Percentiles rank a stretch among this genome's conserved stretches.
Evolutionary conservation across 495 filamentous ascomycete species (phyloP).

Genomic region (Talaromyces proteolyticus): DNA sequence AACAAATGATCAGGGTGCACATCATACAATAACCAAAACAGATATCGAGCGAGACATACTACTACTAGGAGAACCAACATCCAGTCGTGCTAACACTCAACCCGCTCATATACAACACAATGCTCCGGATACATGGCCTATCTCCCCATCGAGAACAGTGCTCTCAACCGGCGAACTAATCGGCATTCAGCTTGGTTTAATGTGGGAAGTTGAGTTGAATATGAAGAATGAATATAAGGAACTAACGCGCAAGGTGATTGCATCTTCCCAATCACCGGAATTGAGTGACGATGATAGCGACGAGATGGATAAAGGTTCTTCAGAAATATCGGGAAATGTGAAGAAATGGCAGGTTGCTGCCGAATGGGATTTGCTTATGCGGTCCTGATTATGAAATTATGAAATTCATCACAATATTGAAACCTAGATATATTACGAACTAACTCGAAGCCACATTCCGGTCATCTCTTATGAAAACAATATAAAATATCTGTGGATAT

Average conservation of each 20-base stretch:
- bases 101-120: too few relatives aligned
- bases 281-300: not conserved
- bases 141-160: not conserved
- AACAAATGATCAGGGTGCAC: not conserved
- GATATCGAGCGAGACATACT: not conserved
- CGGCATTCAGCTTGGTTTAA: conserved; percentile 25
- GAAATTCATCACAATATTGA: too few relatives aligned
- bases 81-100: not conserved
- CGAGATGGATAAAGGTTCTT: not conserved
- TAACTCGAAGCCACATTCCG: too few relatives aligned
- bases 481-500: too few relatives aligned
- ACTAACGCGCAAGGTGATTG: not conserved
- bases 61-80: not conserved
- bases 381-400: not conserved
- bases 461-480: too few relatives aligned
- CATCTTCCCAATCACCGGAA: conserved; percentile 4
- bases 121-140: too few relatives aligned
- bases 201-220: conserved; percentile 27
- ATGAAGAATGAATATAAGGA: not conserved
- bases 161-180: conserved; percentile 20
- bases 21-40: not conserved
- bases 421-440: too few relatives aligned
- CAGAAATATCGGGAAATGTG: not conserved
- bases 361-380: conserved; percentile 33
- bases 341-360: conserved; percentile 31